Percentiles rank a stretch among this genome's conserved stretches.
phyloP scores from a whole-genome alignment of 2,329 filamentous ascomycete genomes.

The Trichophyton mentagrophytes region DNA sequence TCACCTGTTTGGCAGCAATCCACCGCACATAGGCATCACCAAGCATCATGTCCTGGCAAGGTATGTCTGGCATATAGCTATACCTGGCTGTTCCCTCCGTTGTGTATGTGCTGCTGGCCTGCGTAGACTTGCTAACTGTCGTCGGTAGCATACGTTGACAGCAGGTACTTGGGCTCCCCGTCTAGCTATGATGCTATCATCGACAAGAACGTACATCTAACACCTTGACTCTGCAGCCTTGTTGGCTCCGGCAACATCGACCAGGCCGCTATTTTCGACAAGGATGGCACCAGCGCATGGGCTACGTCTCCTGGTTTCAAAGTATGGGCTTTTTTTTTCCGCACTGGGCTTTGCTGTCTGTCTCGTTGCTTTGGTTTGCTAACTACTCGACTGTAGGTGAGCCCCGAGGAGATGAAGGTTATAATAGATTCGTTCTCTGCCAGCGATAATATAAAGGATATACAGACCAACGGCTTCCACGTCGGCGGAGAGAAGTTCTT shows the following conservation, averaged over 20 bases:
- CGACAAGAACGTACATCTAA: background rate
- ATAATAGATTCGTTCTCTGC: slow-evolving; percentile 41
- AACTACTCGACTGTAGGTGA: slow-evolving; percentile 27
- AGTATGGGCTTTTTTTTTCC: slow-evolving; percentile 42
- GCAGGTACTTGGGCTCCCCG: slow-evolving; percentile 36
- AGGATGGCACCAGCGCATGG: slow-evolving; percentile 69
- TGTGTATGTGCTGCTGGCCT: slow-evolving; percentile 4
- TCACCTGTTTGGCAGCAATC: background rate
- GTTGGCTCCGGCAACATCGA: slow-evolving; percentile 67
- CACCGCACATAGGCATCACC: background rate
- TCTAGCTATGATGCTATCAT: no score
- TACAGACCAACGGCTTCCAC: slow-evolving; percentile 61
- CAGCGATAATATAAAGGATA: slow-evolving; percentile 44
- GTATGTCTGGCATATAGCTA: slow-evolving; percentile 31
- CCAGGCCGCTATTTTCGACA: slow-evolving; percentile 73
- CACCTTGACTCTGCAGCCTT: slow-evolving; percentile 45
- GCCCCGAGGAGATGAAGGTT: slow-evolving; percentile 42
- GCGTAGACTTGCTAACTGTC: slow-evolving; percentile 11
- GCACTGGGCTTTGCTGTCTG: background rate
- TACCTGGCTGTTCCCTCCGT: background rate
- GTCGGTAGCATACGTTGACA: slow-evolving; percentile 46
- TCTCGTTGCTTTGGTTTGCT: background rate
- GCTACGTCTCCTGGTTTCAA: slow-evolving; percentile 57
- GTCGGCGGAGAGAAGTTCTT: slow-evolving; percentile 68
- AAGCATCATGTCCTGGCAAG: slow-evolving; percentile 40